Conservation (phyloP, 192 early-diverging fungal genomes). For the Backusella circina region DNA sequence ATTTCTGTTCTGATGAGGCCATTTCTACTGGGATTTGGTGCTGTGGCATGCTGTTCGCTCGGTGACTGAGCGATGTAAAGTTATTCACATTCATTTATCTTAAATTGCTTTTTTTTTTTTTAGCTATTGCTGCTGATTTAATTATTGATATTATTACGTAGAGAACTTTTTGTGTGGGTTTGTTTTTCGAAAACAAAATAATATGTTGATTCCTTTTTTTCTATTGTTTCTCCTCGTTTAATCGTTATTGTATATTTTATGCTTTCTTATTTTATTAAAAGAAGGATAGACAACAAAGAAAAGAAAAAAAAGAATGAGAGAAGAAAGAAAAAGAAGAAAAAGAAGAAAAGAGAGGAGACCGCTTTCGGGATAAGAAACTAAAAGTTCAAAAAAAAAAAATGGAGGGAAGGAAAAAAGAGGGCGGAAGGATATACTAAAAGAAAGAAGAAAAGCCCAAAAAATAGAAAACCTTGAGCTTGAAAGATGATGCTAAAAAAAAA, state of each 20-base stretch:
- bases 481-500: neutral
- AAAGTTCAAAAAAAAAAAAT: neutral
- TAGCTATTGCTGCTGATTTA: neutral
- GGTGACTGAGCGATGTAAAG: neutral
- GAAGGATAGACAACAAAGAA: neutral
- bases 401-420: neutral
- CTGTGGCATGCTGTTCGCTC: neutral
- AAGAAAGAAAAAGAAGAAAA: neutral
- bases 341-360: neutral
- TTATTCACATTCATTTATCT: slow-evolving; percentile 1
- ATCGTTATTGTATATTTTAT: neutral
- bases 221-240: neutral
- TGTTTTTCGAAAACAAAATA: neutral
- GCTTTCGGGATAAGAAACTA: neutral
- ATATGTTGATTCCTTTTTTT: neutral
- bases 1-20: neutral
- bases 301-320: neutral
- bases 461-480: neutral
- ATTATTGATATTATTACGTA: neutral
- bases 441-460: neutral
- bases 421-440: neutral
- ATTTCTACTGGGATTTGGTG: neutral
- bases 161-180: neutral
- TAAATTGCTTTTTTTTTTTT: no score
- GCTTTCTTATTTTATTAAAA: neutral